These are phyloP conservation scores for Crataegus laevigata DNA, from an alignment of 306 rosid genomes.

Conservation along the genomic window DNA sequence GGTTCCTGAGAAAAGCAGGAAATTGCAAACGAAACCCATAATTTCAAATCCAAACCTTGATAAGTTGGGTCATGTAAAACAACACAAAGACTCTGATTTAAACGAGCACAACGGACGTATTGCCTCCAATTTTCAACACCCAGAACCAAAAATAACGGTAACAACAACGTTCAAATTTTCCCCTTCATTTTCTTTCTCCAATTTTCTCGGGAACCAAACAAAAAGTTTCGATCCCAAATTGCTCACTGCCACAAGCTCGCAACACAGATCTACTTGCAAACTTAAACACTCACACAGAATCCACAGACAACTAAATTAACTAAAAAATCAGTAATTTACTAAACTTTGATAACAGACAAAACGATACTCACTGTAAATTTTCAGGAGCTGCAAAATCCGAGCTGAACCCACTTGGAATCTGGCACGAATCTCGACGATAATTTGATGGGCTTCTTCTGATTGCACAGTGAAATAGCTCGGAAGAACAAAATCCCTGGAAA, in stretches of 20 bases:
- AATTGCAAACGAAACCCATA: constrained; percentile 5
- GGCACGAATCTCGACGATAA: constrained; percentile 47
- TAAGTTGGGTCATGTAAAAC: constrained; percentile 16
- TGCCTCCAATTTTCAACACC: constrained; percentile 17
- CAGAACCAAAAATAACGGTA: constrained; percentile 18
- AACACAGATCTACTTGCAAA: constrained; percentile 65
- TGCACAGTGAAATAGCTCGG: neutral
- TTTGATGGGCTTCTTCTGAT: constrained; percentile 21
- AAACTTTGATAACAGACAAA: constrained; percentile 22
- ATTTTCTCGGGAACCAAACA: constrained; percentile 28
- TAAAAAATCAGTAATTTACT: constrained; percentile 23
- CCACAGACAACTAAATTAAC: constrained; percentile 25
- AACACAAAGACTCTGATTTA: constrained; percentile 13
- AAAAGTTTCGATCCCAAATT: constrained; percentile 20
- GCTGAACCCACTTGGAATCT: constrained; percentile 31
- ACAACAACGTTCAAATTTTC: constrained; percentile 22
- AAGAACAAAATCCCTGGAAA: constrained; percentile 26
- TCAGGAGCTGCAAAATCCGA: constrained; percentile 42
- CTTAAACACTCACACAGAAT: constrained; percentile 6
- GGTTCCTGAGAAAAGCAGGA: constrained; percentile 6
- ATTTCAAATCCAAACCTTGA: constrained; percentile 16
- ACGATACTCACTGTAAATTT: constrained; percentile 35
- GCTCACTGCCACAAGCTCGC: constrained; percentile 21
- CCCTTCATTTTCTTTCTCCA: constrained; percentile 10
- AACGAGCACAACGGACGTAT: constrained; percentile 14